Base-by-base conservation (phyloP, 2,329 filamentous ascomycete genomes). In the Amauroascus niger region DNA sequence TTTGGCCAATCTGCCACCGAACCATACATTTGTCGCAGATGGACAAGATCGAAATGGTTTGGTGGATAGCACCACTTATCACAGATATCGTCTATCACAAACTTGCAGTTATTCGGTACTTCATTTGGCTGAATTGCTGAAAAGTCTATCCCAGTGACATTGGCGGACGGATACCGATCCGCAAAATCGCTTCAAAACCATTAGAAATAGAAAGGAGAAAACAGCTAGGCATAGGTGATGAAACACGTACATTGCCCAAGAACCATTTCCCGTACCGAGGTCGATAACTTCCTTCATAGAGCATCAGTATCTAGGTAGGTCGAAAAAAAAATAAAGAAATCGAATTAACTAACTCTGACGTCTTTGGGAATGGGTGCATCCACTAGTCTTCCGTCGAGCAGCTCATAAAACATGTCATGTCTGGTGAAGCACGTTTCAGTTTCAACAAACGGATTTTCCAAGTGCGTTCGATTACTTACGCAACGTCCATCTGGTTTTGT, bases 31-130 rank as follows among this genome's bases (percentile, higher is more conserved):
- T 51, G 50, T 30, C 63, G 61, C 20, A 61, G 60, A 64, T 82
- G 79, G 47, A 83, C 73, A 46, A 77, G 74, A 63, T 82, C 79
- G 57, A 80, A 72, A 57, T 70, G 61, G 46, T 69, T 60, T 0
- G 67, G 63, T 14, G 72, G 69, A 63, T 78, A 57, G 69, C 74
- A 69, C 78, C 79, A 81, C 41, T 81, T 74, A 55, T 79, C 76
- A 2, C 75, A 71, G 61, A 71, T 71, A 61, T 87, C 83, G 61
- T 87, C 83, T 33, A 88, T 77, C 59, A 80, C 81, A 59, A 88
- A 88, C 54, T 77, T 76, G 18, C 87, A 79, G 58, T 88, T 88
- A 6, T 77, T 77, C 0, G 84, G 84, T 0, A 86, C 79, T 22
- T 75, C 71, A 3, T 69, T 65, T 1, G 81, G 79, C 60, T 84